phyloP scores from a whole-genome alignment of 140 eudicot species.

The Flaveria floridana region DNA sequence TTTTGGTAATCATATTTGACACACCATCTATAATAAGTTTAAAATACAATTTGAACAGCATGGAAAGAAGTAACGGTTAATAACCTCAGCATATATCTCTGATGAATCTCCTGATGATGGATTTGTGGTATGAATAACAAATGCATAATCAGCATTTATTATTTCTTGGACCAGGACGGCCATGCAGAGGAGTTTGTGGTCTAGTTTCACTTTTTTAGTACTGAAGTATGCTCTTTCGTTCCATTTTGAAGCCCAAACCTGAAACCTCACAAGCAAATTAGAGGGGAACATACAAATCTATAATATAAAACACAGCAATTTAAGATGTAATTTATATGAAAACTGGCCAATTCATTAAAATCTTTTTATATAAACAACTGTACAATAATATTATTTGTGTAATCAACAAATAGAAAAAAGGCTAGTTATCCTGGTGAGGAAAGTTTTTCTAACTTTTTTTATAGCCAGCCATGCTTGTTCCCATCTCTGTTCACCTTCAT shows the following conservation, averaged over 20 bases:
- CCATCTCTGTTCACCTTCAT: conserved; percentile 88
- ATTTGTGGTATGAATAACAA: conserved; percentile 94
- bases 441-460: conserved; percentile 61
- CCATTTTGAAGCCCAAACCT: conserved; percentile 99
- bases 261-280: conserved; percentile 12
- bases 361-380: background rate
- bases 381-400: background rate
- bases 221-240: conserved; percentile 97
- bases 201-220: conserved; percentile 80
- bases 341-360: background rate
- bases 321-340: background rate
- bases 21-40: background rate
- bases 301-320: background rate
- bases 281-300: background rate
- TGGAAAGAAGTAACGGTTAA: conserved; percentile 12
- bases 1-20: background rate
- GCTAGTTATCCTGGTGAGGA: conserved; percentile 1
- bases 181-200: conserved; percentile 93
- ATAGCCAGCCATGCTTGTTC: conserved; percentile 96
- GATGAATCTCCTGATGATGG: conserved; percentile 93
- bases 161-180: conserved; percentile 96
- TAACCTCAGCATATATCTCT: conserved; percentile 94
- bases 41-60: background rate
- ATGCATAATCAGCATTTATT: conserved; percentile 93
- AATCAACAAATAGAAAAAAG: conserved; percentile 21